Evolutionary conservation across 2,329 filamentous ascomycete species (phyloP).

Genomic region (Neonectria neomacrospora): DNA sequence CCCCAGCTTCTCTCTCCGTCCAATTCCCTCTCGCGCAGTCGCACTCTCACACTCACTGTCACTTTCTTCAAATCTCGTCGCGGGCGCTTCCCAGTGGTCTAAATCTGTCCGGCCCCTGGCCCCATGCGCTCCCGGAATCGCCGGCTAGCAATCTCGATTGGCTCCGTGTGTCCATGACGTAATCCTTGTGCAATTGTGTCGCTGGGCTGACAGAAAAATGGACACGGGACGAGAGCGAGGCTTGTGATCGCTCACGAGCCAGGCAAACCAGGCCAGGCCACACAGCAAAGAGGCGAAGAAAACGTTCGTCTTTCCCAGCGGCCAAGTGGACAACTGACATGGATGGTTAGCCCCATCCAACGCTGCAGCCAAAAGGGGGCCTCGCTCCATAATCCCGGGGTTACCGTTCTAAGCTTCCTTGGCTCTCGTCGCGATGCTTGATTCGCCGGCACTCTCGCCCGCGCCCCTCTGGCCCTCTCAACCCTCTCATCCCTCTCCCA

Average conservation of each 20-base stretch:
- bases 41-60: not conserved
- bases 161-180: constrained; percentile 37
- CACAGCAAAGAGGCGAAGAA: not conserved
- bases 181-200: constrained; percentile 14
- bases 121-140: constrained; percentile 28
- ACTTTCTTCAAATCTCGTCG: not conserved
- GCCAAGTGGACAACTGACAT: constrained; percentile 17
- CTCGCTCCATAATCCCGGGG: constrained; percentile 20
- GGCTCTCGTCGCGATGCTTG: constrained; percentile 17
- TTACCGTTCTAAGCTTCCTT: constrained; percentile 25
- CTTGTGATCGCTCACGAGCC: constrained; percentile 5
- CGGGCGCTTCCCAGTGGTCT: constrained; percentile 7
- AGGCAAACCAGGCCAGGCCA: not conserved
- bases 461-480: constrained; percentile 1
- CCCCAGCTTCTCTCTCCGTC: not conserved
- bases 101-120: constrained; percentile 16
- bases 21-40: not conserved
- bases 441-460: constrained; percentile 15
- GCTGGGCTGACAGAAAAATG: constrained; percentile 29
- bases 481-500: not conserved
- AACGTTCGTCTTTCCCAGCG: not conserved
- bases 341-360: constrained; percentile 9
- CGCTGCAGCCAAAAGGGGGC: constrained; percentile 30
- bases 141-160: constrained; percentile 29
- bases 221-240: constrained; percentile 33